Conservation (phyloP, 768 basidiomycete genomes). For the Thelephora aurantiotincta region DNA sequence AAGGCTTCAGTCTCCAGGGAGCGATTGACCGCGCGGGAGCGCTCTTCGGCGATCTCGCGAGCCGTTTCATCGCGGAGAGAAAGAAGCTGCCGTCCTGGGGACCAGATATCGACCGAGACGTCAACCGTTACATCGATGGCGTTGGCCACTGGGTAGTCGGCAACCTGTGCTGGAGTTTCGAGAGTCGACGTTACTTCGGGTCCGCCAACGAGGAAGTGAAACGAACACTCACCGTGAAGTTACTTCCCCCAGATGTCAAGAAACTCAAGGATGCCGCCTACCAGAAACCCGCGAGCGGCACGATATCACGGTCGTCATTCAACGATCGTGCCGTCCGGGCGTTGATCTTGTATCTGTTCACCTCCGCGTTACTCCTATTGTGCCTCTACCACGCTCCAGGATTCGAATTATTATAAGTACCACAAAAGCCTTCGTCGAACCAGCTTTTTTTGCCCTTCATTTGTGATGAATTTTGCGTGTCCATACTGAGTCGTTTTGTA, state of each 20-base stretch:
- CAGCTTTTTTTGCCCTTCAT: too few relatives aligned
- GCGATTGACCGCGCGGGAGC: constrained; percentile 43
- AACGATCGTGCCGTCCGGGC: too few relatives aligned
- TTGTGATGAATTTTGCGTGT: too few relatives aligned
- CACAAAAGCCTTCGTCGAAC: too few relatives aligned
- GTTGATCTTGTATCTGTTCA: too few relatives aligned
- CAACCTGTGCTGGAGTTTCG: constrained; percentile 57
- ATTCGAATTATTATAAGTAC: too few relatives aligned
- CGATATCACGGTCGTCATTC: too few relatives aligned
- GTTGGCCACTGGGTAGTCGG: constrained; percentile 48
- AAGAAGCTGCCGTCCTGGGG: constrained; percentile 34
- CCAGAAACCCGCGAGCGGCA: too few relatives aligned
- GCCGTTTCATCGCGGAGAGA: constrained; percentile 32
- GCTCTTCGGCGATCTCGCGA: constrained; percentile 35
- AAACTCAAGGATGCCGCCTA: neutral
- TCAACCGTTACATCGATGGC: constrained; percentile 37
- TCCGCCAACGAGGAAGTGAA: constrained; percentile 35
- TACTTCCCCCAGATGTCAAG: constrained; percentile 1
- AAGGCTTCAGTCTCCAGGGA: constrained; percentile 37
- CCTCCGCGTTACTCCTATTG: too few relatives aligned
- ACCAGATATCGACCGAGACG: constrained; percentile 29
- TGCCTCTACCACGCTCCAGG: too few relatives aligned
- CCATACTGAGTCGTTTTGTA: too few relatives aligned
- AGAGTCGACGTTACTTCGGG: constrained; percentile 57
- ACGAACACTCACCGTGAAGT: constrained; percentile 11